phyloP scores from a whole-genome alignment of 306 rosid species.

The Malus orientalis region DNA sequence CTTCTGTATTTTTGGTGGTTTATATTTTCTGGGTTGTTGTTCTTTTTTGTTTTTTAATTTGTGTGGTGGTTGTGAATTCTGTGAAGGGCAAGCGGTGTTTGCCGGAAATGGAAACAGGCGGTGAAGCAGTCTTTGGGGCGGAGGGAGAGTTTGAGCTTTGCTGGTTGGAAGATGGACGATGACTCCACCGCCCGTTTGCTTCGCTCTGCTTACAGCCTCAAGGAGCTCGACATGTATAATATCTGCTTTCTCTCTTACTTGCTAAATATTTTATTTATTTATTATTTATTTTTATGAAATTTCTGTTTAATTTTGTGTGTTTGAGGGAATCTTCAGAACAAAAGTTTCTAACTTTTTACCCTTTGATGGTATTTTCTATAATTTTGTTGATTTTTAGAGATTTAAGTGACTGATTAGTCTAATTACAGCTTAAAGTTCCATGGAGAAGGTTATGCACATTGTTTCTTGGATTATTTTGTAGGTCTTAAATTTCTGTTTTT shows the following conservation, averaged over 20 bases:
- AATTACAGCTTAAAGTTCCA: neutral
- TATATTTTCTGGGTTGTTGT: neutral
- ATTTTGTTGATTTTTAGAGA: neutral
- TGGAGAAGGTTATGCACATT: neutral
- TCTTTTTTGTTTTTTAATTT: neutral
- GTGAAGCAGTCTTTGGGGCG: slow-evolving; percentile 65
- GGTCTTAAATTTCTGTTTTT: neutral
- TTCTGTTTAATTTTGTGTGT: neutral
- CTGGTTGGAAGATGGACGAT: slow-evolving; percentile 91
- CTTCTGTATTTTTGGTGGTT: neutral
- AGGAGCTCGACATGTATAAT: slow-evolving; percentile 59
- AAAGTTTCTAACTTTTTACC: neutral
- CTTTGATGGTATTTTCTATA: neutral
- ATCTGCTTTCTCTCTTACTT: neutral
- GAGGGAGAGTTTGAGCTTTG: slow-evolving; percentile 61
- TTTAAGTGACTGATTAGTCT: neutral
- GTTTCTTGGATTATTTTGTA: neutral
- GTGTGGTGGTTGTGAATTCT: neutral
- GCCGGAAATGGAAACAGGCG: slow-evolving; percentile 90
- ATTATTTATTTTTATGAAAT: neutral
- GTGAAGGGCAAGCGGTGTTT: slow-evolving; percentile 69
- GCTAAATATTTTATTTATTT: neutral
- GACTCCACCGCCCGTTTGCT: slow-evolving; percentile 77
- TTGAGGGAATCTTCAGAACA: neutral
- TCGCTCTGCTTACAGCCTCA: slow-evolving; percentile 68